These are phyloP conservation scores for Hyaloscypha variabilis DNA, from an alignment of 495 filamentous ascomycete genomes.

Conservation along the genomic window DNA sequence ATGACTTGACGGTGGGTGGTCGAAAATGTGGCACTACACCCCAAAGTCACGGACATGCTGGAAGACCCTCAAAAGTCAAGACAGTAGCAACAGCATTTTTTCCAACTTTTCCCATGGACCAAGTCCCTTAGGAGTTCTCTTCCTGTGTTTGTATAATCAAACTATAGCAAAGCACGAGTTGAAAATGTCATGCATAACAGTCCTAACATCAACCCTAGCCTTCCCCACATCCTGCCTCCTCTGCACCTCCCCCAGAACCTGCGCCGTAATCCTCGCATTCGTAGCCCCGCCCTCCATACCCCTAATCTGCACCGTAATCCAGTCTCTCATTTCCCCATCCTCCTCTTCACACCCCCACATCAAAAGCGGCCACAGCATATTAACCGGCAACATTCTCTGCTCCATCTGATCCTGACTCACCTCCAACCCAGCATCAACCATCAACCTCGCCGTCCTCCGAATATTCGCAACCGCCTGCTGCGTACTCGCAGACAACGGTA, in stretches of 20 bases:
- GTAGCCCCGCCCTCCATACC: slow-evolving; percentile 42
- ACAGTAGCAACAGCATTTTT: too few species aligned
- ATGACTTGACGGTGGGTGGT: too few species aligned
- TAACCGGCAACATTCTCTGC: slow-evolving; percentile 41
- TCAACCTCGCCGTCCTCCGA: slow-evolving; percentile 37
- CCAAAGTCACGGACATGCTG: too few species aligned
- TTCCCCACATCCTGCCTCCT: slow-evolving; percentile 41
- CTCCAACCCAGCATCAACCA: slow-evolving; percentile 27
- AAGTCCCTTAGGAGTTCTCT: too few species aligned
- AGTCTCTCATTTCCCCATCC: slow-evolving; percentile 36
- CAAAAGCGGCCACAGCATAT: slow-evolving; percentile 44
- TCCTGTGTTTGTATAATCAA: slow-evolving; percentile 19
- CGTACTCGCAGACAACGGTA: slow-evolving; percentile 41
- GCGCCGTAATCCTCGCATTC: slow-evolving; percentile 42
- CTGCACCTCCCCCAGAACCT: slow-evolving; percentile 45
- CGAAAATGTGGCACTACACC: too few species aligned
- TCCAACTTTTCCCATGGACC: too few species aligned
- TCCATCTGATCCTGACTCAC: neutral
- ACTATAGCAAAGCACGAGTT: slow-evolving; percentile 43
- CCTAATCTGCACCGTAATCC: slow-evolving; percentile 42
- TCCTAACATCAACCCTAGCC: slow-evolving; percentile 43
- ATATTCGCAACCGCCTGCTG: slow-evolving; percentile 38
- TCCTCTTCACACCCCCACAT: slow-evolving; percentile 48
- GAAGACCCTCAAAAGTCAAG: too few species aligned
- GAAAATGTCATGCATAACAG: slow-evolving; percentile 40